A percentile compares a stretch with the other conserved stretches of the same genome.
phyloP scores from a whole-genome alignment of 116 monocot species.

The Dioscorea cayenensis region DNA sequence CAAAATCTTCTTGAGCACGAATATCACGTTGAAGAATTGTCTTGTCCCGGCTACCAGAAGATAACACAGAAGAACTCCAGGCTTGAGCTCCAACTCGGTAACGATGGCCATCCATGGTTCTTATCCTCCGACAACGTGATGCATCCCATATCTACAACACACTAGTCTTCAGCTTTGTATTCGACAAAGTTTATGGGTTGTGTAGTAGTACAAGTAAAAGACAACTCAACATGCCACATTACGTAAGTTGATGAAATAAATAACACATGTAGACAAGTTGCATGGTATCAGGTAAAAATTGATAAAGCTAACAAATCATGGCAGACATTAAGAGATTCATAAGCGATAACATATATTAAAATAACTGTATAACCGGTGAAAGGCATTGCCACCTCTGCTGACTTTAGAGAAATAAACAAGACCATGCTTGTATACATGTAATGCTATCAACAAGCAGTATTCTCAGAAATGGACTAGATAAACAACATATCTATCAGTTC shows the following conservation, averaged over 20 bases:
- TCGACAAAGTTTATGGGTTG: background rate
- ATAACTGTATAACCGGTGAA: too few species aligned
- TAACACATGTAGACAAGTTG: too few species aligned
- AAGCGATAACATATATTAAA: too few species aligned
- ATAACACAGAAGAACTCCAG: slow-evolving; percentile 94
- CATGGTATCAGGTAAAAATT: too few species aligned
- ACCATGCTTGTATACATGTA: background rate
- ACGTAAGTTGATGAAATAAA: background rate
- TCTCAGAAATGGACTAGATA: background rate
- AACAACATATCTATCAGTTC: background rate
- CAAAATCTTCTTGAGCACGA: slow-evolving; percentile 85
- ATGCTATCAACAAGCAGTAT: background rate
- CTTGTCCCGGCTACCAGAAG: slow-evolving; percentile 94
- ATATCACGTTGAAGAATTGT: slow-evolving; percentile 92
- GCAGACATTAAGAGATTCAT: too few species aligned
- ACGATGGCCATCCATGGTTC: slow-evolving; percentile 87
- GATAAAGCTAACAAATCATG: too few species aligned
- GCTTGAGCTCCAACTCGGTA: slow-evolving; percentile 85
- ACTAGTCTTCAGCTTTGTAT: slow-evolving; percentile 11
- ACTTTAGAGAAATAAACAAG: background rate
- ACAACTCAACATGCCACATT: background rate
- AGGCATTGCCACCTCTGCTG: background rate
- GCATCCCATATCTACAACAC: slow-evolving; percentile 91
- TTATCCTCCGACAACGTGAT: slow-evolving; percentile 72
- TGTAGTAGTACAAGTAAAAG: background rate